Evolutionary conservation across 78 protist genomes (phyloP).

Genomic region (Dictyostelium firmibasis): DNA sequence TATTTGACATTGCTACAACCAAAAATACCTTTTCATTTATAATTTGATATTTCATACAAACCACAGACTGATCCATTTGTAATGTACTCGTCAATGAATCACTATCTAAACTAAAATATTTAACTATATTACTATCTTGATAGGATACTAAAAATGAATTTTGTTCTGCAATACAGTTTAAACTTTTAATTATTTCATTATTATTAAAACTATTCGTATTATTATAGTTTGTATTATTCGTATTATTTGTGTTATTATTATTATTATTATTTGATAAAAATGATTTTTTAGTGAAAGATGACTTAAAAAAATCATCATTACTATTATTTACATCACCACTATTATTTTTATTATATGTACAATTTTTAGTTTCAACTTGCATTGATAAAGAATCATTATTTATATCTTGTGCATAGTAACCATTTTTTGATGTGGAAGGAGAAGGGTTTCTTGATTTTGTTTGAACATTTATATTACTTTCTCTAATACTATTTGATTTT

Average conservation of each 20-base stretch:
- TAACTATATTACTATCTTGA: neutral
- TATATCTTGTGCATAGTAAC: neutral
- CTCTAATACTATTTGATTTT: neutral
- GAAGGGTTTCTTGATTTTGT: neutral
- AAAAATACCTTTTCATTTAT: slow-evolving; percentile 40
- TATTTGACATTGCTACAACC: neutral
- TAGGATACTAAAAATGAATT: neutral
- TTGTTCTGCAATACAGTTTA: neutral
- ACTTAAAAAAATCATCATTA: neutral
- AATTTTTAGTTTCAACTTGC: neutral
- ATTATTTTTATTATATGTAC: neutral
- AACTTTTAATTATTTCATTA: neutral
- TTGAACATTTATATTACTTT: neutral
- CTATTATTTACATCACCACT: neutral
- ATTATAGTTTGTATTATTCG: neutral
- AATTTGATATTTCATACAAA: neutral
- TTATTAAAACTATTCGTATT: neutral
- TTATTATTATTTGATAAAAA: slow-evolving; percentile 1
- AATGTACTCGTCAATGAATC: neutral
- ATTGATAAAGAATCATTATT: neutral
- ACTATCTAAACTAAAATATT: slow-evolving; percentile 19
- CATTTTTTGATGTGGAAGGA: neutral
- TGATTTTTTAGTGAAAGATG: neutral
- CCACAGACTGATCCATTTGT: neutral
- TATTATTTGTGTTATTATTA: neutral